phyloP scores from a whole-genome alignment of 2,329 filamentous ascomycete genomes.

The Drechslerella dactyloides region DNA sequence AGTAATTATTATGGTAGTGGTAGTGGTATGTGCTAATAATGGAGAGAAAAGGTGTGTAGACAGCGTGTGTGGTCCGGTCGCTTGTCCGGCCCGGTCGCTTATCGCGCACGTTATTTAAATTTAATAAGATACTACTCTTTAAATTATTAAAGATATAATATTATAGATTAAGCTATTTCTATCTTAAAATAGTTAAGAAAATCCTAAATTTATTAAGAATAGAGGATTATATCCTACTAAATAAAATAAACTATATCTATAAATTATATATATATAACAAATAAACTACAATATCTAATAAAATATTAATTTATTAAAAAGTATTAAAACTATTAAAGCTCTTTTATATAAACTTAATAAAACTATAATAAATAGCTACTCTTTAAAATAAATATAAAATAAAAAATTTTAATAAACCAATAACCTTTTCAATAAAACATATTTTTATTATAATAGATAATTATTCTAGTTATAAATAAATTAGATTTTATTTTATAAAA shows the following conservation, averaged over 20 bases:
- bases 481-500: no score
- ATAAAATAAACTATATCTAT: slow-evolving; percentile 11
- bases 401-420: no score
- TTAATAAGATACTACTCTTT: slow-evolving; percentile 15
- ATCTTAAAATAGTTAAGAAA: slow-evolving; percentile 19
- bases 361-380: slow-evolving; percentile 8
- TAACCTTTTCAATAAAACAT: no score
- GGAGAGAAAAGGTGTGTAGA: no score
- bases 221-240: slow-evolving; percentile 2
- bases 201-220: background rate
- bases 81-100: no score
- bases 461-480: no score
- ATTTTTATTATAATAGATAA: no score
- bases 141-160: slow-evolving; percentile 17
- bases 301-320: slow-evolving; percentile 10
- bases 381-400: slow-evolving; percentile 21
- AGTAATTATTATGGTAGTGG: no score
- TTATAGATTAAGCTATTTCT: slow-evolving; percentile 14
- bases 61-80: no score
- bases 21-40: no score
- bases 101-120: no score
- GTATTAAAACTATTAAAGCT: slow-evolving; percentile 6
- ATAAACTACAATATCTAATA: slow-evolving; percentile 18
- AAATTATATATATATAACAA: slow-evolving; percentile 20
- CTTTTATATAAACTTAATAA: slow-evolving; percentile 12